A percentile compares a stretch with the other conserved stretches of the same genome.
Conservation (phyloP, 306 rosid species). For the Cicer yamashitae region DNA sequence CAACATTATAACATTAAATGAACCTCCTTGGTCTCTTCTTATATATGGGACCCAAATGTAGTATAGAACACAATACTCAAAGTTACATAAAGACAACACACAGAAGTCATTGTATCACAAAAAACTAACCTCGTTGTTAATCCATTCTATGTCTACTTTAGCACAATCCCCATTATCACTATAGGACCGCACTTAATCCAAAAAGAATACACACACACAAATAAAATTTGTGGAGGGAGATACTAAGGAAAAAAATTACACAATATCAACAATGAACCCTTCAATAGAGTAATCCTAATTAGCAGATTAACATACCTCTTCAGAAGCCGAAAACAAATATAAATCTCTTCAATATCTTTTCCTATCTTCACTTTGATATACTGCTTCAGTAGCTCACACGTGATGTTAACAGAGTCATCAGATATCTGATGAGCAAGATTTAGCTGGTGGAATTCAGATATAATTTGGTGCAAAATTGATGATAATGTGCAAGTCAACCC, state of each 20-base stretch:
- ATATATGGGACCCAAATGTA: background rate
- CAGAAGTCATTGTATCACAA: constrained; percentile 2
- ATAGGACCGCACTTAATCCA: constrained; percentile 14
- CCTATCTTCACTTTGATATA: constrained; percentile 71
- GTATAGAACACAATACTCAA: constrained; percentile 15
- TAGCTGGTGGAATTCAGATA: constrained; percentile 54
- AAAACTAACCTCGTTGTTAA: constrained; percentile 14
- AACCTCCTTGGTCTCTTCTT: background rate
- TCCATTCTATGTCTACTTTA: constrained; percentile 23
- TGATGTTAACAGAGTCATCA: constrained; percentile 58
- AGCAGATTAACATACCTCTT: constrained; percentile 63
- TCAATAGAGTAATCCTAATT: constrained; percentile 33
- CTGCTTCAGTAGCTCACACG: constrained; percentile 81
- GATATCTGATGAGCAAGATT: constrained; percentile 53
- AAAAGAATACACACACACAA: background rate
- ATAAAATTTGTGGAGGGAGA: constrained; percentile 8
- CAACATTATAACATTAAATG: background rate
- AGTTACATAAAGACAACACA: background rate
- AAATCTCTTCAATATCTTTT: constrained; percentile 85
- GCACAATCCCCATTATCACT: constrained; percentile 22
- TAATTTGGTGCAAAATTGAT: constrained; percentile 55
- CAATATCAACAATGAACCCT: constrained; percentile 28
- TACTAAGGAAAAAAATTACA: constrained; percentile 24
- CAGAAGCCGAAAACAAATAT: constrained; percentile 81
- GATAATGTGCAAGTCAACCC: constrained; percentile 61